These are phyloP conservation scores for Lepidium africanum DNA, from an alignment of 345 rosid genomes.

Conservation along the genomic window DNA sequence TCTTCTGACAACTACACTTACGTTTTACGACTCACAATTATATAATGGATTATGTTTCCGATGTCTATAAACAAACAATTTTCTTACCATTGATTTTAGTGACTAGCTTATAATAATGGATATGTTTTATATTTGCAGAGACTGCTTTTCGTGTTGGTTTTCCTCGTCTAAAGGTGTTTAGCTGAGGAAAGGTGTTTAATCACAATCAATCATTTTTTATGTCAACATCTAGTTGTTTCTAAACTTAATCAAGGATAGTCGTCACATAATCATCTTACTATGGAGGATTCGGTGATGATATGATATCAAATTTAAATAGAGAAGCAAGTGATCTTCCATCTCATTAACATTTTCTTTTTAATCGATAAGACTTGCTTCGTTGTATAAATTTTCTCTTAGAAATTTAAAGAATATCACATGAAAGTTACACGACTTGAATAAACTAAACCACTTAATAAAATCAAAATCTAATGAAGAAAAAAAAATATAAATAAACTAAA, in stretches of 20 bases:
- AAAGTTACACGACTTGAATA: too few species aligned
- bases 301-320: background rate
- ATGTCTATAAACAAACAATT: background rate
- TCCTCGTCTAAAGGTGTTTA: slow-evolving; percentile 12
- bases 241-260: background rate
- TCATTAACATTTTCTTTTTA: too few species aligned
- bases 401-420: too few species aligned
- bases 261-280: background rate
- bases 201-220: background rate
- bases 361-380: too few species aligned
- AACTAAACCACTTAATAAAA: too few species aligned
- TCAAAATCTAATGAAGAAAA: too few species aligned
- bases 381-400: too few species aligned
- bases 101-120: background rate
- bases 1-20: slow-evolving; percentile 22
- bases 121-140: background rate
- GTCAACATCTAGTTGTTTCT: slow-evolving; percentile 7
- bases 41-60: background rate
- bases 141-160: slow-evolving; percentile 22
- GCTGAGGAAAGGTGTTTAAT: too few species aligned
- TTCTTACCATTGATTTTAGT: background rate
- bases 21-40: background rate
- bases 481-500: too few species aligned
- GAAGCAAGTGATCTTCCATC: background rate
- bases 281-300: background rate